Evolutionary conservation across 495 filamentous ascomycete genomes (phyloP).

Genomic region (Sordaria brevicollis): DNA sequence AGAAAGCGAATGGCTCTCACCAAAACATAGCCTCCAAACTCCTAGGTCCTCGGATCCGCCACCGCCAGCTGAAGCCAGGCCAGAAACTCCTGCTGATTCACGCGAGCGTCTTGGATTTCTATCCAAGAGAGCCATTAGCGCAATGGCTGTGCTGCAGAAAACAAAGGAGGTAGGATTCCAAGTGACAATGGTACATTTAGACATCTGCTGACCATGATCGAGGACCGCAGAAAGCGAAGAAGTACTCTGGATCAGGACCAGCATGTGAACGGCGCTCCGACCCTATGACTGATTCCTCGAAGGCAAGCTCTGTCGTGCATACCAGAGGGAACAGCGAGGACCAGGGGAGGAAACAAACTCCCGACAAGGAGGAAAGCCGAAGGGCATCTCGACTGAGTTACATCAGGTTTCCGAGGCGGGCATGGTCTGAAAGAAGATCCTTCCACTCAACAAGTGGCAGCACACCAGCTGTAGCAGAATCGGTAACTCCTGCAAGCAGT

Average conservation of each 20-base stretch:
- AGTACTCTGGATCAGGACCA: background rate
- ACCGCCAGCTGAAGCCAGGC: background rate
- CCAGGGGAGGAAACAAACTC: background rate
- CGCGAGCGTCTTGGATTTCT: background rate
- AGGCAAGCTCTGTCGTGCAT: background rate
- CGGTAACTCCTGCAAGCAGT: background rate
- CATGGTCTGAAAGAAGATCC: background rate
- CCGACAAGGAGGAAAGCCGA: background rate
- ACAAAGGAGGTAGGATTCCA: background rate
- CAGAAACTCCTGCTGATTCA: background rate
- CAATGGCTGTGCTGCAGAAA: background rate
- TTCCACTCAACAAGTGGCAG: background rate
- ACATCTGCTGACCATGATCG: background rate
- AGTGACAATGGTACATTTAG: background rate
- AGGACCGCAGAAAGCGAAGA: background rate
- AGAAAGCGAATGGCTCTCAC: slow-evolving; percentile 11
- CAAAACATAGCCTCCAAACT: slow-evolving; percentile 1
- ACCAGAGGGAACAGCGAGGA: no score
- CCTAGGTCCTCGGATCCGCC: background rate
- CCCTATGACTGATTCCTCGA: background rate
- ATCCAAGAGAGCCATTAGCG: background rate
- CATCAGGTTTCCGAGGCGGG: background rate
- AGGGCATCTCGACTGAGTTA: background rate
- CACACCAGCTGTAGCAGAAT: background rate
- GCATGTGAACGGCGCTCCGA: background rate